Percentiles rank a stretch among this genome's conserved stretches.
These are phyloP conservation scores for Batrachochytrium dendrobatidis DNA, from an alignment of 371 early-diverging fungal species.

Conservation along the genomic window DNA sequence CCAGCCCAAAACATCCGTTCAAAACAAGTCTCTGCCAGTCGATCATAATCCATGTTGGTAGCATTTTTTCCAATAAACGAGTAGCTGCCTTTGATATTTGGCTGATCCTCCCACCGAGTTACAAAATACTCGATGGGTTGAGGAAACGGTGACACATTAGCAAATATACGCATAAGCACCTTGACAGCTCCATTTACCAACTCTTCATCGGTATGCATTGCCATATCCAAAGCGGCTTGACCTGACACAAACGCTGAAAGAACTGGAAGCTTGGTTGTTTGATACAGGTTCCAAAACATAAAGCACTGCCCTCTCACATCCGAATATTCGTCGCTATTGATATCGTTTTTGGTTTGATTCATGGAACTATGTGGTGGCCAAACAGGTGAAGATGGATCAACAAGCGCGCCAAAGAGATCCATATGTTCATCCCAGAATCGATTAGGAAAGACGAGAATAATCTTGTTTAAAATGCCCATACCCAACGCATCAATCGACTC, in stretches of 20 bases:
- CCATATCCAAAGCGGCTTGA: conserved; percentile 17
- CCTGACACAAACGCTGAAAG: conserved; percentile 19
- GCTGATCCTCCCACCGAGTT: conserved; percentile 19
- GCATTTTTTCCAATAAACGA: conserved; percentile 8
- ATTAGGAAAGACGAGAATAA: conserved; percentile 35
- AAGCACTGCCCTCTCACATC: conserved; percentile 34
- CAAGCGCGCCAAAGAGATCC: conserved; percentile 34
- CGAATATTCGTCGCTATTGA: conserved; percentile 18
- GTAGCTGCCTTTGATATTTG: conserved; percentile 15
- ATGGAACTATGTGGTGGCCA: background rate
- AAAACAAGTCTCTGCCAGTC: background rate
- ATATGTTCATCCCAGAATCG: conserved; percentile 30
- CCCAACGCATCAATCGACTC: conserved; percentile 28
- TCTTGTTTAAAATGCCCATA: conserved; percentile 38
- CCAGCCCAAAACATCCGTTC: conserved; percentile 23
- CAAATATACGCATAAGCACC: conserved; percentile 14
- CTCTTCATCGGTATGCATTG: conserved; percentile 4
- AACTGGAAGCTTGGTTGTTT: conserved; percentile 16
- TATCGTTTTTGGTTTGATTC: background rate
- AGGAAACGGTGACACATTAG: conserved; percentile 12
- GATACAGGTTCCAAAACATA: conserved; percentile 28
- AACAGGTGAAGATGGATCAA: background rate
- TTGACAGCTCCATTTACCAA: conserved; percentile 11
- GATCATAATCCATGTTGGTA: conserved; percentile 13
- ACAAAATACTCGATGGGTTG: conserved; percentile 17